These are phyloP conservation scores for Sarcomyxa edulis DNA, from an alignment of 768 basidiomycete genomes.

Conservation along the genomic window DNA sequence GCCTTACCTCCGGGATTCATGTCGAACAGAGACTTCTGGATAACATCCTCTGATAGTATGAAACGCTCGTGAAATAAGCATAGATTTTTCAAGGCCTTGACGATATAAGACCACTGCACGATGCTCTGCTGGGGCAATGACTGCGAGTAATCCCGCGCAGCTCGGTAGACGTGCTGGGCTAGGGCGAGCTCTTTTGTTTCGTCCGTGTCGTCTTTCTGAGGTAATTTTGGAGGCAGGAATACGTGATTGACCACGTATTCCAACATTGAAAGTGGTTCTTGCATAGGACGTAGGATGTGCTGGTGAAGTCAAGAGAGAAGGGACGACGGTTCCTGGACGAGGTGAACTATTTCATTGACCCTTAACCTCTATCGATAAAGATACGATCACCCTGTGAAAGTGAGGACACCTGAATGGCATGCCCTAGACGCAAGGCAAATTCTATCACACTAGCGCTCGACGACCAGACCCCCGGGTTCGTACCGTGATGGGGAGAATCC, in stretches of 20 bases:
- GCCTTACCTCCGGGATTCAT: slow-evolving; percentile 17
- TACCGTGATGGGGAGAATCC: too few relatives aligned
- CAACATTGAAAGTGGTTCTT: too few relatives aligned
- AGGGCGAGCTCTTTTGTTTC: slow-evolving; percentile 20
- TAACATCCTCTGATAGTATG: slow-evolving; percentile 2
- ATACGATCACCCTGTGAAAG: too few relatives aligned
- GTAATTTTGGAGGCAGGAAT: slow-evolving; percentile 36
- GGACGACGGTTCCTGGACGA: too few relatives aligned
- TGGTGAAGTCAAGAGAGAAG: too few relatives aligned
- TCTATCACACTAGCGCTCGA: too few relatives aligned
- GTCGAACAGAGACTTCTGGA: slow-evolving; percentile 12
- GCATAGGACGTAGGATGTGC: too few relatives aligned
- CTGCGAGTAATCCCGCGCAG: slow-evolving; percentile 13
- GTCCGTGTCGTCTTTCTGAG: slow-evolving; percentile 26
- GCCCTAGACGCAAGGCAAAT: too few relatives aligned
- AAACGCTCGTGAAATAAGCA: slow-evolving; percentile 3
- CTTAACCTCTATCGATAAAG: too few relatives aligned
- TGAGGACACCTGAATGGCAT: too few relatives aligned
- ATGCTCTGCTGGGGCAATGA: slow-evolving; percentile 7
- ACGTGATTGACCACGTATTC: slow-evolving; percentile 36
- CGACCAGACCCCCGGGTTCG: too few relatives aligned
- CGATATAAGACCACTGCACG: slow-evolving; percentile 22
- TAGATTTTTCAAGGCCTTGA: slow-evolving; percentile 23
- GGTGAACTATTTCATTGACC: too few relatives aligned
- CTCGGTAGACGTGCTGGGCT: slow-evolving; percentile 12